Base-by-base conservation (phyloP, 345 rosid species). In the Arabis alpina region DNA sequence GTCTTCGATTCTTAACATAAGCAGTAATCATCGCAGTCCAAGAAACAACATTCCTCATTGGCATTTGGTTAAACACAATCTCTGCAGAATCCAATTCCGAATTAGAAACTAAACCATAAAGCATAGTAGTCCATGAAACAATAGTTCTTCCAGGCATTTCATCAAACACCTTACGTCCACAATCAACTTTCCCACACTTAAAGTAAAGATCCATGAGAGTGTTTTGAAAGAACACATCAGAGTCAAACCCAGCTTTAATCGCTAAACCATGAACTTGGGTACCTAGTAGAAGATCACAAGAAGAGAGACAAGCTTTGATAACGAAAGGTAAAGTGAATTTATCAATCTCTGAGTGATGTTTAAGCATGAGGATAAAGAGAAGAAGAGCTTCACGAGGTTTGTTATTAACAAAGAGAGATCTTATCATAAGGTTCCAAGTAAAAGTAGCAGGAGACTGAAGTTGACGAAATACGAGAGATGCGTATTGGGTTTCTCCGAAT, bases 251-350 rank as follows among this genome's bases (percentile, higher is more conserved):
- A 13, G 84, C 37, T 67, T 85, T 90, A n/a, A 83, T 43, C 8
- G 92, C 88, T 36, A 85, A 48, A 0, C 84, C 88, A 39, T 90
- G 94, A 9, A 86, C 81, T 71, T 86, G 87, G 1, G 80, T 76
- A 0, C 76, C 97, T 54, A 80, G 75, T 11, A 15, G 64, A 7
- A 82, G 30, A 28, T 41, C 76, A 14, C 77, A 72, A 57, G 72
- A 70, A 2, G 77, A 66, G 28, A 70, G 45, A 61, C 94, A 90
- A 78, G 92, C 87, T 69, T 86, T 86, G 47, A 88, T 55, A 57
- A 84, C 84, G 59, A 86, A 90, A 3, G 97, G 94, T 37, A 88
- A 81, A 3, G 94, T 88, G 80, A 88, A 88, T 75, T 88, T 90
- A 70, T 90, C 94, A 15, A 87, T 80, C 0, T 76, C 37, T n/a